Evolutionary conservation across 345 rosid genomes (phyloP), one percentile per base, ranked within the genome.

Genomic region (Gossypium arboreum): DNA sequence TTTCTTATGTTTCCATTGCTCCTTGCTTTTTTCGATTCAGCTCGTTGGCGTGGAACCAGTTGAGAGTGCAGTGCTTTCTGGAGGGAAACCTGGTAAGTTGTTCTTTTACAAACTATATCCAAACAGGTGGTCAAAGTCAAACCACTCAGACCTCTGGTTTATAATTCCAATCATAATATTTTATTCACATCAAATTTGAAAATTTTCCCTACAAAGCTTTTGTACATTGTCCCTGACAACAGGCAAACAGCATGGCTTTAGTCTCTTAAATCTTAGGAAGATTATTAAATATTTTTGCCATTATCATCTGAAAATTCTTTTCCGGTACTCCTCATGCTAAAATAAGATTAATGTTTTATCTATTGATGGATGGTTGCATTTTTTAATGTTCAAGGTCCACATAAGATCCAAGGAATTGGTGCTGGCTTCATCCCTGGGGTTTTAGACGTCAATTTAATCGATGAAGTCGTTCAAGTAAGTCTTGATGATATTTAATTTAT

Each of bases 381-480:
- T 13, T 48, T 68, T 47, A 47, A 47, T 64, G 27, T 75, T 24
- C 39, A 66, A 90, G 95, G 91, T 11, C 80, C 84, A 9, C 93
- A 88, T 72, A 76, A 83, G 79, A 90, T 90, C 50, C 84, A 90
- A 77, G 95, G 93, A 78, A 79, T 91, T 55, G 95, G 93, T 51
- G 93, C 91, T 77, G 95, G 91, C 47, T 76, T 88, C 75, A 78
- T 91, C 56, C 90, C 93, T 39, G 77, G 78, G 61, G 81, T 88
- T 60, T 70, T 90, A 85, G 85, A 88, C 9, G 54, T 79, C 64
- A 74, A 41, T 58, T 18, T 88, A 4, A 75, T 90, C 20, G 89
- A 88, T 77, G 88, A 85, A 79, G 82, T 82, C 74, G 44, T 68
- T 27, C 72, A 68, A 50, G 71, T 67, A 67, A 67, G 58, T 68